phyloP scores from a whole-genome alignment of 169 alveolate species.

The Cryptosporidium sp. region DNA sequence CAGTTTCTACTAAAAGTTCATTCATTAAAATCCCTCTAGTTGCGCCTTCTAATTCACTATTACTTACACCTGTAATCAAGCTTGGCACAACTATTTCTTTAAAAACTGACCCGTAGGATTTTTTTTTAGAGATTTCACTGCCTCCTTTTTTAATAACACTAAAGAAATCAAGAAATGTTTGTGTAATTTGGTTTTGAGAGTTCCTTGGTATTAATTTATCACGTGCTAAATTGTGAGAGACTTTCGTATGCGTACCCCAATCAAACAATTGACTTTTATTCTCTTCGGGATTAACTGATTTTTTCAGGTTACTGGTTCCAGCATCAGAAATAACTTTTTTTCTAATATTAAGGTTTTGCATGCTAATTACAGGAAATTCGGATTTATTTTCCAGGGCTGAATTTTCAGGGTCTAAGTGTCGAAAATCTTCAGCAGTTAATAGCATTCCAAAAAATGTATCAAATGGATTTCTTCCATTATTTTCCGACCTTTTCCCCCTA shows the following conservation, averaged over 20 bases:
- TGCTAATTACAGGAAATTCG: not conserved
- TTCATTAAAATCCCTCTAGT: slow-evolving; percentile 51
- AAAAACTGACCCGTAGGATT: not conserved
- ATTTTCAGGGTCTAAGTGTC: not conserved
- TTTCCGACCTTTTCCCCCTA: not conserved
- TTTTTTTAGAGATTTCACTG: not conserved
- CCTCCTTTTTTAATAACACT: not conserved
- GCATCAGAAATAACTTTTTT: not conserved
- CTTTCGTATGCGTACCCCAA: not conserved
- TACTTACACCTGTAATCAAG: slow-evolving; percentile 16
- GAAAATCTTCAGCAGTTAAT: not conserved
- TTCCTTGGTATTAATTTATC: not conserved
- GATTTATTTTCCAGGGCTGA: not conserved
- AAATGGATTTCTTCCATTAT: not conserved
- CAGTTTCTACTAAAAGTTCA: slow-evolving; percentile 39
- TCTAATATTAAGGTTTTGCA: not conserved
- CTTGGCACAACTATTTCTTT: slow-evolving; percentile 47
- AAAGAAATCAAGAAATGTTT: slow-evolving; percentile 28
- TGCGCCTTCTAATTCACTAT: slow-evolving; percentile 42
- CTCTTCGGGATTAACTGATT: too few species aligned
- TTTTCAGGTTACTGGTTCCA: not conserved
- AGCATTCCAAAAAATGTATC: slow-evolving; percentile 4
- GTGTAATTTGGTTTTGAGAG: not conserved
- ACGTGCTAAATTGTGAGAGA: not conserved
- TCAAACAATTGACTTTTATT: not conserved